Percentiles rank a stretch among this genome's conserved stretches.
Conservation (phyloP, 148 eudicot genomes). For the Rhododendron molle region DNA sequence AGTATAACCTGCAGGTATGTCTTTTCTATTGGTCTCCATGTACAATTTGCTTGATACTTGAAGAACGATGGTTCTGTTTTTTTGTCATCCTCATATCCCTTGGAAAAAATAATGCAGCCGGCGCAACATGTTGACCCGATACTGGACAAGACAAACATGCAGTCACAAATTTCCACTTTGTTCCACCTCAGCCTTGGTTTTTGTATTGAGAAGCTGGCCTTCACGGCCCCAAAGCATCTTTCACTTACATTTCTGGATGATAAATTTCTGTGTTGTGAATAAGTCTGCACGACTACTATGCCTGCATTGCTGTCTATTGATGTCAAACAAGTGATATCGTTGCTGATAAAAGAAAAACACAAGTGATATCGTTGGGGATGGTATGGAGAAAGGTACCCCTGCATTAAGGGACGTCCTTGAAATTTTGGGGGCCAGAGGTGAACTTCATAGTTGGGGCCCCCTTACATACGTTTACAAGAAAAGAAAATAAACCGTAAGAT, state of each 20-base stretch:
- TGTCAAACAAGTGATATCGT: background rate
- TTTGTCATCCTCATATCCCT: background rate
- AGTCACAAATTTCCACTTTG: background rate
- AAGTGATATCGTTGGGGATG: too few relatives aligned
- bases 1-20: constrained; percentile 69
- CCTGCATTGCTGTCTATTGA: background rate
- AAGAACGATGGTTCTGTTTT: background rate
- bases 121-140: background rate
- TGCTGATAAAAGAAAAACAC: background rate
- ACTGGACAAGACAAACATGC: background rate
- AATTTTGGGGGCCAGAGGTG: too few relatives aligned
- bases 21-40: background rate
- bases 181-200: background rate
- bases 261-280: background rate
- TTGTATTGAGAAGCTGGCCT: background rate
- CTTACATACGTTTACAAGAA: too few relatives aligned
- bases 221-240: background rate
- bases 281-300: background rate
- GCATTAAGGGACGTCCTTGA: background rate
- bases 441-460: too few relatives aligned
- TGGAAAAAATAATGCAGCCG: background rate
- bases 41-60: background rate
- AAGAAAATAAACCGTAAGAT: too few relatives aligned
- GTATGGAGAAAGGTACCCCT: background rate
- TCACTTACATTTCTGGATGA: background rate